Base-by-base conservation (phyloP, 1,139 yeast genomes). In the Hyphopichia fennica region DNA sequence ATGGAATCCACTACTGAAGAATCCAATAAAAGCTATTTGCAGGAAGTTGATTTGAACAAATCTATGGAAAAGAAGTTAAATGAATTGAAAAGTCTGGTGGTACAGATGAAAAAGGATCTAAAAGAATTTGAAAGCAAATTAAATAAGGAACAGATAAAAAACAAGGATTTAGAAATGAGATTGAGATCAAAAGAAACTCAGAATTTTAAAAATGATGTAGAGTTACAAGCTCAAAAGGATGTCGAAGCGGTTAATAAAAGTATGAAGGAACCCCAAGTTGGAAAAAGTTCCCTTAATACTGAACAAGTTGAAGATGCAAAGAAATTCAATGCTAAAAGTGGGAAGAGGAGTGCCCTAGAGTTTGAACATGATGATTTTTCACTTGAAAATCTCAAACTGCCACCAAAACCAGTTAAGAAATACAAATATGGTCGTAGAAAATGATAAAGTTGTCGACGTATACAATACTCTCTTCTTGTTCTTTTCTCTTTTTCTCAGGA, bases 281-380 rank as follows among this genome's bases (percentile, higher is more conserved):
- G n/a, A 11, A 27, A 7, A 27, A 27, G 23, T 22, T 22, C 23
- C 9, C 23, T 22, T 22, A n/a, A n/a, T n/a, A n/a, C n/a, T n/a
- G n/a, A n/a, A n/a, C n/a, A n/a, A n/a, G 8, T 25, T 4, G 4
- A 25, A 25, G 28, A 25, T 25, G 28, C 13, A n/a, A 10, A 5
- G n/a, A n/a, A n/a, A n/a, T n/a, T n/a, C n/a, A n/a, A n/a, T 9
- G 9, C 7, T 25, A 25, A 5, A 5, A 25, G 11, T 11, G 18
- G 17, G 17, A 31, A 31, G n/a, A n/a, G 34, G 17, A 16, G 8
- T 11, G 3, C 4, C 6, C 9, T 15, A 7, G 18, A 5, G 11
- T 4, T 15, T 5, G 35, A 20, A 14, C 7, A 33, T 17, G 42
- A 40, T 16, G 42, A 39, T 13, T 32, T 31, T 27, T 41, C 41